phyloP scores from a whole-genome alignment of 1,139 yeast species.

The Sugiyamaella grinbergsii region DNA sequence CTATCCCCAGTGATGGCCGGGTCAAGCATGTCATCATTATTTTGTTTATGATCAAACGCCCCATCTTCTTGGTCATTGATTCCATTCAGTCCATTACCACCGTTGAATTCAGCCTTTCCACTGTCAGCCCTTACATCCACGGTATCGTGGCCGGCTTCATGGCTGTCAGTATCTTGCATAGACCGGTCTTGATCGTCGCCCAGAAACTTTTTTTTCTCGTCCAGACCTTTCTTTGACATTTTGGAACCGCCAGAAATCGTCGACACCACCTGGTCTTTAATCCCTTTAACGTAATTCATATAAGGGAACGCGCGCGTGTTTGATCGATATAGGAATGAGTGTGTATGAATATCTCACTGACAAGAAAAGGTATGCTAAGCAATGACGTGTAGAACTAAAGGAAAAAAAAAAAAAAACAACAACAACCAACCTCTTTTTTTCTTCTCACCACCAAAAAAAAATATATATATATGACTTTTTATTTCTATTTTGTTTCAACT shows the following conservation, averaged over 20 bases:
- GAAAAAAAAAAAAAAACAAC: background rate
- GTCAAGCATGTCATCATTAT: conserved; percentile 11
- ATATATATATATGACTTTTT: too few species aligned
- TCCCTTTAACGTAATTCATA: conserved; percentile 9
- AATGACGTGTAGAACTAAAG: too few species aligned
- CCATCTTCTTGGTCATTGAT: background rate
- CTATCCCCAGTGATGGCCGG: conserved; percentile 15
- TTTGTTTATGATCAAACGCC: background rate
- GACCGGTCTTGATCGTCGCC: background rate
- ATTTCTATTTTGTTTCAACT: too few species aligned
- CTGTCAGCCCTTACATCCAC: conserved; percentile 8
- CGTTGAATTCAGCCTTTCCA: conserved; percentile 9
- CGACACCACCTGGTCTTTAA: conserved; percentile 10
- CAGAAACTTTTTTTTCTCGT: background rate
- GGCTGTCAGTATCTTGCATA: background rate
- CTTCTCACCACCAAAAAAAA: background rate
- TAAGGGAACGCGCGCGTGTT: background rate
- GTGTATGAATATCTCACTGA: too few species aligned
- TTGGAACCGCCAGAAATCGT: conserved; percentile 4
- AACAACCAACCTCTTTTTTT: background rate
- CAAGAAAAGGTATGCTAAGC: too few species aligned
- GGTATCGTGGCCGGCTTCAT: background rate
- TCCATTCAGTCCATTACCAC: background rate
- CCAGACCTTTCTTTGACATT: conserved; percentile 4
- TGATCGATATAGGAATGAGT: background rate